These are phyloP conservation scores for Phaeosphaeria sp. DNA, from an alignment of 2,329 filamentous ascomycete species.

Conservation along the genomic window DNA sequence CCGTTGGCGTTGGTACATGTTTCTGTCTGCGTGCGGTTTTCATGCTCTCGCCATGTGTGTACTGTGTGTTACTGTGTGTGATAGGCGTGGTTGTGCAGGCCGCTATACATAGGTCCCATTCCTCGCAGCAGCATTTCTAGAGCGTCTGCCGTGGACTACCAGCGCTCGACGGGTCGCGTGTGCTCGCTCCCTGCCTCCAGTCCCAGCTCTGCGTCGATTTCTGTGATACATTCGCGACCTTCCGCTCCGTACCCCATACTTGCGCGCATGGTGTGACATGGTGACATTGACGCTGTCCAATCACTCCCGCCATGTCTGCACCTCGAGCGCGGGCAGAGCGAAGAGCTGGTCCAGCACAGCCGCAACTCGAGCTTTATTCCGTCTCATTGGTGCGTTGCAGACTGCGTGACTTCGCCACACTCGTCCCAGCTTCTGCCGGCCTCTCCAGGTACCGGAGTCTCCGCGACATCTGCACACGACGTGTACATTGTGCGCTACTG, in stretches of 20 bases:
- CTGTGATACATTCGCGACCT: background rate
- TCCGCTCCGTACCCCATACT: background rate
- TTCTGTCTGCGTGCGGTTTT: constrained; percentile 14
- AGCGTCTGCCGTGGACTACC: background rate
- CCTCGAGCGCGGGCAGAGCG: background rate
- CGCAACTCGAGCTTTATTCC: background rate
- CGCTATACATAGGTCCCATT: background rate
- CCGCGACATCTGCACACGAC: background rate
- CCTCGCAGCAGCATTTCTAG: background rate
- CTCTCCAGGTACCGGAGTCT: constrained; percentile 12
- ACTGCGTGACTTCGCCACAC: constrained; percentile 18
- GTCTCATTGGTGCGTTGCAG: constrained; percentile 14
- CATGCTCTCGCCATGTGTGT: background rate
- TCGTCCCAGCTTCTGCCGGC: constrained; percentile 17
- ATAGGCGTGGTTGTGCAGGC: background rate
- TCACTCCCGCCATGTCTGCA: background rate
- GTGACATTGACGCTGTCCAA: background rate
- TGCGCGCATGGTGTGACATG: background rate
- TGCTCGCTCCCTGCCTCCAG: background rate
- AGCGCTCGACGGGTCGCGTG: background rate
- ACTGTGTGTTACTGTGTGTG: background rate
- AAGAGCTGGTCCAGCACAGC: background rate
- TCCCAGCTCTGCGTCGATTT: background rate
- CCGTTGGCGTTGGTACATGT: constrained; percentile 8
- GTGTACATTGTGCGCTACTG: too few relatives aligned